Percentiles rank a stretch among this genome's conserved stretches.
Conservation (phyloP, 306 rosid species). For the Coriaria nepalensis region DNA sequence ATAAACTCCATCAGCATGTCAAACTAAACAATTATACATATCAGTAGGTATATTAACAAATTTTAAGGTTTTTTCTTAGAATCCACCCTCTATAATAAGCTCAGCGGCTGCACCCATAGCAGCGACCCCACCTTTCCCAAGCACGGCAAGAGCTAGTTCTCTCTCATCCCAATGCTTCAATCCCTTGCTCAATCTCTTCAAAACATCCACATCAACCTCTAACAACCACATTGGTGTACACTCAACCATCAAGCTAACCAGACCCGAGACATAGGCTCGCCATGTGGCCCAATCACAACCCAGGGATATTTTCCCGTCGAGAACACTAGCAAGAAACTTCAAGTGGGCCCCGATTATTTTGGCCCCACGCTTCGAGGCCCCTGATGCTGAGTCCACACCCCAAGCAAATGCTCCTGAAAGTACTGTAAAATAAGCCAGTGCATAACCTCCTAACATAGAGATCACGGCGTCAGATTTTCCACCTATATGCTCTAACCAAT, state of each 20-base stretch:
- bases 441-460: conserved; percentile 63
- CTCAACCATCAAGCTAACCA: conserved; percentile 56
- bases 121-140: conserved; percentile 54
- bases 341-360: conserved; percentile 45
- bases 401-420: conserved; percentile 65
- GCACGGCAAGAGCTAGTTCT: conserved; percentile 60
- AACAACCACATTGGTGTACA: conserved; percentile 56
- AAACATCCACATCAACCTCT: conserved; percentile 41
- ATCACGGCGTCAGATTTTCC: conserved; percentile 46
- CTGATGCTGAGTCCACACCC: conserved; percentile 44
- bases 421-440: conserved; percentile 64
- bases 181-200: conserved; percentile 64
- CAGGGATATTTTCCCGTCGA: conserved; percentile 42
- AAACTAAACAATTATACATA: too few species aligned
- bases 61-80: too few species aligned
- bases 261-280: conserved; percentile 57
- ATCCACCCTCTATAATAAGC: too few species aligned
- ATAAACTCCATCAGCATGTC: too few species aligned
- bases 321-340: conserved; percentile 53
- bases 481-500: conserved; percentile 30
- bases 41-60: too few species aligned
- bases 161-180: conserved; percentile 53
- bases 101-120: conserved; percentile 93
- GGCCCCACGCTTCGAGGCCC: conserved; percentile 39
- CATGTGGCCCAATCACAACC: conserved; percentile 56